Evolutionary conservation across 495 filamentous ascomycete species (phyloP).

Genomic region (Aspergillus diversus): DNA sequence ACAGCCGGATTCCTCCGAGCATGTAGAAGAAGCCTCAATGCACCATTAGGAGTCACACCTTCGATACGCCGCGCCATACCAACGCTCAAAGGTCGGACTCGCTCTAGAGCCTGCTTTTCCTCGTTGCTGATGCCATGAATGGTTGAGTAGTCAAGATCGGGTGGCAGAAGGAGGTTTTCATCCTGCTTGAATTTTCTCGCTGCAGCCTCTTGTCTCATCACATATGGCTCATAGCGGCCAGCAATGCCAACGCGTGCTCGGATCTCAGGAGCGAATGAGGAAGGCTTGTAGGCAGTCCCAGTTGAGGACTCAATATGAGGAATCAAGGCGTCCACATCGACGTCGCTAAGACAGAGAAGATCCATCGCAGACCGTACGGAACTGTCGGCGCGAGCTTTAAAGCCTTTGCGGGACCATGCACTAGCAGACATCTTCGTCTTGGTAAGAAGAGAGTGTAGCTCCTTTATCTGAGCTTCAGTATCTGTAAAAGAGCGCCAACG

Average conservation of each 20-base stretch:
- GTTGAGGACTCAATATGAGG: slow-evolving; percentile 51
- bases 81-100: slow-evolving; percentile 75
- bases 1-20: slow-evolving; percentile 31
- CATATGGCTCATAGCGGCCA: slow-evolving; percentile 81
- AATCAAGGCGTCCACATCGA: slow-evolving; percentile 58
- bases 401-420: slow-evolving; percentile 71
- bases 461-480: slow-evolving; percentile 63
- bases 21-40: slow-evolving; percentile 50
- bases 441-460: slow-evolving; percentile 63
- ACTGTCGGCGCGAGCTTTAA: slow-evolving; percentile 64
- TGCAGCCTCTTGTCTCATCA: slow-evolving; percentile 66
- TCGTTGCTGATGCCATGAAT: slow-evolving; percentile 77
- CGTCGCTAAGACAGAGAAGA: slow-evolving; percentile 65
- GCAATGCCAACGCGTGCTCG: slow-evolving; percentile 75
- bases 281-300: slow-evolving; percentile 42
- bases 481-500: slow-evolving; percentile 74
- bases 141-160: slow-evolving; percentile 74
- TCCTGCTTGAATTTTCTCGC: slow-evolving; percentile 71
- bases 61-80: slow-evolving; percentile 90
- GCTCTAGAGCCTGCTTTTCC: slow-evolving; percentile 71
- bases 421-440: slow-evolving; percentile 55
- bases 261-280: slow-evolving; percentile 58
- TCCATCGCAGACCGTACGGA: slow-evolving; percentile 71
- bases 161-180: slow-evolving; percentile 72
- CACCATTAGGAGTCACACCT: slow-evolving; percentile 64